Percentiles rank a stretch among this genome's conserved stretches.
These are phyloP conservation scores for Malus fusca DNA, from an alignment of 306 rosid genomes.

Conservation along the genomic window DNA sequence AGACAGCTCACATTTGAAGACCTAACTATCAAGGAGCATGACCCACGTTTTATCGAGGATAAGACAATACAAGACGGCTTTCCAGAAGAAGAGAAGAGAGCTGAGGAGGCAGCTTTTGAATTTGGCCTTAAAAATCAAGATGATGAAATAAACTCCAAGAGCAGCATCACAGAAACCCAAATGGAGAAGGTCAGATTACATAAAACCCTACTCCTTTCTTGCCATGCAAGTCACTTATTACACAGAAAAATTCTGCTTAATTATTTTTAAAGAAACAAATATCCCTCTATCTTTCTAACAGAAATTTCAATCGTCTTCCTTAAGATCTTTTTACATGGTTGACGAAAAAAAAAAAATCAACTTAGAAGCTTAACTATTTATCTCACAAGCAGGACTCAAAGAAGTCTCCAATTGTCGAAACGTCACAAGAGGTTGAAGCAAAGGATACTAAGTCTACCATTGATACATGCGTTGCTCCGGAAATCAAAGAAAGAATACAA, in stretches of 20 bases:
- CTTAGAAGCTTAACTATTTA: background rate
- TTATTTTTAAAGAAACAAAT: background rate
- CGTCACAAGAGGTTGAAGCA: no score
- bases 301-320: background rate
- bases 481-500: background rate
- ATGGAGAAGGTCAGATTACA: slow-evolving; percentile 14
- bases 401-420: no score
- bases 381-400: slow-evolving; percentile 15
- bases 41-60: background rate
- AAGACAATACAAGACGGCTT: background rate
- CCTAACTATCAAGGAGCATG: background rate
- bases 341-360: no score
- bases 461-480: no score
- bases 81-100: background rate
- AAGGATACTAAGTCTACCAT: no score
- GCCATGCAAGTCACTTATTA: background rate
- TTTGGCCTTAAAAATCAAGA: background rate
- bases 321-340: no score
- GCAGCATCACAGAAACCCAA: background rate
- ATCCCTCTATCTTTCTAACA: background rate
- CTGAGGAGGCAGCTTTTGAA: slow-evolving; percentile 1
- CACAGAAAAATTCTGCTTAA: no score
- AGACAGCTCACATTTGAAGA: background rate
- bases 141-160: background rate
- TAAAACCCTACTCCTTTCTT: background rate